Evolutionary conservation across 2,329 filamentous ascomycete species (phyloP), one percentile per base, ranked within the genome.

Genomic region (Arthrinium puccinioides): DNA sequence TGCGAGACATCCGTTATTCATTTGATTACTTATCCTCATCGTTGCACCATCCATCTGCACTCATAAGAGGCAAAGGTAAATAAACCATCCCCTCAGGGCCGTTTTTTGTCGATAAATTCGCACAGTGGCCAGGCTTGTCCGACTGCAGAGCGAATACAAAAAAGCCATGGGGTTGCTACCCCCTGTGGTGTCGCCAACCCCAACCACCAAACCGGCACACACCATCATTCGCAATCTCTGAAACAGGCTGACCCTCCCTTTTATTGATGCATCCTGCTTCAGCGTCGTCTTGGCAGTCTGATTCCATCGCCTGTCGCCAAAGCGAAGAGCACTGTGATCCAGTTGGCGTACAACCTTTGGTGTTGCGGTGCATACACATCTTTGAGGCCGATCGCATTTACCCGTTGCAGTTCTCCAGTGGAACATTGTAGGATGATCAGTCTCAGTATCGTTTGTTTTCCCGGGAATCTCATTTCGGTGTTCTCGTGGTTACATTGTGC

Each of bases 211-310:
- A 33, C 34, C 24, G 30, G 33, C 33, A 36, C 34, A 19, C 25
- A 21, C 32, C 28, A 16, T 36, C 35, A 37, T 36, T 31, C 25
- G 34, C 32, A 39, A 24, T 26, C 33, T 32, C 37, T 39, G 40
- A 42, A 42, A 42, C 40, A 39, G 23, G 16, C 33, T 36, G 33
- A 36, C 33, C 33, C 33, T 36, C 32, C 32, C 32, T 21, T 24
- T 38, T 25, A 23, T 38, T 21, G 14, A 41, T 41, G 36, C 15
- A 19, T 13, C 16, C 15, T 38, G 35, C 31, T 41, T 34, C 35
- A 30, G 25, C 9, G 23, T 28, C 29, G 18, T 32, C 28, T 24
- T 28, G 36, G 21, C 32, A 14, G 23, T 27, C 28, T 23, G 20
- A 21, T 41, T 32, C 21, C n/a, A n/a, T n/a, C n/a, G n/a, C n/a